Percentiles rank a stretch among this genome's conserved stretches.
These are phyloP conservation scores for Fraxinus dipetala DNA, from an alignment of 305 asterid genomes.

Conservation along the genomic window DNA sequence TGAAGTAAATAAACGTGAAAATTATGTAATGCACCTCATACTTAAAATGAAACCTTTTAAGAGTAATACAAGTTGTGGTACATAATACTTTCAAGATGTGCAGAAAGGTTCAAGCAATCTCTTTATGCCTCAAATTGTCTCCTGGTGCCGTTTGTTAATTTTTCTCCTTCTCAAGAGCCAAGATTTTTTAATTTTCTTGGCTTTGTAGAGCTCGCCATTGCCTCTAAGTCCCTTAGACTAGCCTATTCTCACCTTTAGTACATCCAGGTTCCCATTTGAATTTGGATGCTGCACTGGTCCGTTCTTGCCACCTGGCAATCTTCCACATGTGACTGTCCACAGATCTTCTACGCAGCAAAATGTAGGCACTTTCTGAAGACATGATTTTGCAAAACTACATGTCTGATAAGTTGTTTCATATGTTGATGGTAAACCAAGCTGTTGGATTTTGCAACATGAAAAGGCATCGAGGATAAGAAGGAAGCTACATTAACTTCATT, in stretches of 20 bases:
- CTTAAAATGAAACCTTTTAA: background rate
- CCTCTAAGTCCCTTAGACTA: background rate
- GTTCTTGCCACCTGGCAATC: background rate
- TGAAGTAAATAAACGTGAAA: background rate
- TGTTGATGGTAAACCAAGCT: background rate
- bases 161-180: background rate
- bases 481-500: background rate
- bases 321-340: background rate
- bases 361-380: background rate
- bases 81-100: background rate
- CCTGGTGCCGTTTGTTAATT: background rate
- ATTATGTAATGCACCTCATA: background rate
- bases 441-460: background rate
- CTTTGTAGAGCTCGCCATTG: background rate
- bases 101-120: background rate
- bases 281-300: background rate
- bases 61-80: background rate
- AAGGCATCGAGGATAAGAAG: background rate
- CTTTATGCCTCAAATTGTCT: background rate
- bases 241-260: background rate
- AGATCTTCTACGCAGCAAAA: background rate
- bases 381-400: background rate
- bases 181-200: background rate
- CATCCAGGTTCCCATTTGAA: background rate
- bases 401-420: background rate